Conservation (phyloP, 2,329 filamentous ascomycete species). For the Penicillium sp. region DNA sequence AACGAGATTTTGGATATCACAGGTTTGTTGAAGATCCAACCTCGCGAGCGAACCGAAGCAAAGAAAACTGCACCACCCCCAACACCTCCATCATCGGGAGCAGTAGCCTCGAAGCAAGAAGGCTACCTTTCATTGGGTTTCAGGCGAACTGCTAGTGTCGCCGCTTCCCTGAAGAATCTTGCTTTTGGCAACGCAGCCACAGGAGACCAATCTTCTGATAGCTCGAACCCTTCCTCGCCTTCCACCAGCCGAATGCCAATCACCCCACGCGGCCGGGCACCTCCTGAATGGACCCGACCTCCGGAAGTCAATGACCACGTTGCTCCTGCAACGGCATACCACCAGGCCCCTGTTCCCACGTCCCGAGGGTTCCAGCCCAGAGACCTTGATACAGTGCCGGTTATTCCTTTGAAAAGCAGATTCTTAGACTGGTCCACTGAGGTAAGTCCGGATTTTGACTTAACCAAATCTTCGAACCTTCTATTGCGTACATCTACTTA, state of each 20-base stretch:
- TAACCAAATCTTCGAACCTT: conserved; percentile 13
- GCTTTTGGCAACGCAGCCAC: conserved; percentile 51
- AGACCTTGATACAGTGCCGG: conserved; percentile 57
- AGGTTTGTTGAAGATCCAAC: conserved; percentile 40
- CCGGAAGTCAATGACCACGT: conserved; percentile 73
- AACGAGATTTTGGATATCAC: conserved; percentile 57
- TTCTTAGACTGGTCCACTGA: conserved; percentile 96
- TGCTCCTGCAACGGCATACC: conserved; percentile 67
- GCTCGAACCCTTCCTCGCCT: conserved; percentile 30
- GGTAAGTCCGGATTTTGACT: conserved; percentile 35
- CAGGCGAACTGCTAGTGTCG: conserved; percentile 63
- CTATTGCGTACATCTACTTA: conserved; percentile 29
- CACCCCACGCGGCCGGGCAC: conserved; percentile 51
- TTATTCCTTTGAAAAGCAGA: conserved; percentile 73
- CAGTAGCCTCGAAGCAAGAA: conserved; percentile 54
- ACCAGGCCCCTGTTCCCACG: conserved; percentile 73
- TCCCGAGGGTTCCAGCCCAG: conserved; percentile 71
- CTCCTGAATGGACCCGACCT: conserved; percentile 61
- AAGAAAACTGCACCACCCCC: conserved; percentile 43
- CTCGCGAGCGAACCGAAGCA: conserved; percentile 33
- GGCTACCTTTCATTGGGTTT: conserved; percentile 62
- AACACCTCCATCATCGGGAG: conserved; percentile 46
- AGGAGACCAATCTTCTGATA: conserved; percentile 30
- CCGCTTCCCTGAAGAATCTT: conserved; percentile 63
- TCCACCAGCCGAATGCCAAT: conserved; percentile 38